Evolutionary conservation across 2,329 filamentous ascomycete genomes (phyloP).

Genomic region (Meredithiella fracta): DNA sequence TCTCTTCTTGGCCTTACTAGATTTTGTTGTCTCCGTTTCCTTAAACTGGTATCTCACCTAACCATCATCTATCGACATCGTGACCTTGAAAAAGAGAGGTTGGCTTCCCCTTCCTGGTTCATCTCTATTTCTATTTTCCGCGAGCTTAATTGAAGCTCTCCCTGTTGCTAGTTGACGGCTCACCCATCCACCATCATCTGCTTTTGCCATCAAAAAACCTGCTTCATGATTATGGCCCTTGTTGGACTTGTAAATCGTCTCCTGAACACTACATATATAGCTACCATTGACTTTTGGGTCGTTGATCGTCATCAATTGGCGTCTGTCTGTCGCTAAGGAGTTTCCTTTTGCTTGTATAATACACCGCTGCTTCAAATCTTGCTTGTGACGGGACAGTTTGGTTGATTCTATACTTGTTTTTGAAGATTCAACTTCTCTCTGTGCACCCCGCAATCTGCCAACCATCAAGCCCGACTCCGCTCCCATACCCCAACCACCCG

Average conservation of each 20-base stretch:
- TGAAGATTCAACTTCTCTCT: no score
- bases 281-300: not conserved
- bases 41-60: not conserved
- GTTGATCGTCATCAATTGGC: no score
- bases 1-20: not conserved
- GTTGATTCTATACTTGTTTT: no score
- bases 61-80: not conserved
- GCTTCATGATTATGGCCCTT: not conserved
- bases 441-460: no score
- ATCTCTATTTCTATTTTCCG: not conserved
- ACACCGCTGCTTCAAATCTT: no score
- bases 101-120: not conserved
- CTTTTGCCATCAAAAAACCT: not conserved
- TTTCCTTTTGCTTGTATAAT: no score
- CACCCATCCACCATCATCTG: not conserved
- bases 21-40: not conserved
- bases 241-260: not conserved
- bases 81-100: not conserved
- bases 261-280: not conserved
- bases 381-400: no score
- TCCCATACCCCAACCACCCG: no score
- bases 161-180: not conserved
- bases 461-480: no score
- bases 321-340: no score
- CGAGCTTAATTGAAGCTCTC: not conserved